Conservation (phyloP, 2,329 filamentous ascomycete species). For the Venturia effusa region DNA sequence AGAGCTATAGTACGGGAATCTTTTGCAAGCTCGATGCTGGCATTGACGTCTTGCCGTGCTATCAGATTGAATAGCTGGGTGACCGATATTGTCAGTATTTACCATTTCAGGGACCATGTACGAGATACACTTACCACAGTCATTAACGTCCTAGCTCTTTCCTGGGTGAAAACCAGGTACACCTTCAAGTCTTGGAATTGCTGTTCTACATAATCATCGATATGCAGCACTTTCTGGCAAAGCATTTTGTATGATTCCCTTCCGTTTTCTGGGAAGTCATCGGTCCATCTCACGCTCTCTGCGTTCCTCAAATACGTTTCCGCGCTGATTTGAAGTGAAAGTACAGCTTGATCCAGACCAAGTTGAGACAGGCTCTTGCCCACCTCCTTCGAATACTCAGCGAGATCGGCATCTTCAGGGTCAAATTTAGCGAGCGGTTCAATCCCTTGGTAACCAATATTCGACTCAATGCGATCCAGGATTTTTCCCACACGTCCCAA, state of each 20-base stretch:
- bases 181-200: neutral
- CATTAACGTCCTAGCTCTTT: neutral
- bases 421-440: too few relatives aligned
- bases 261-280: neutral
- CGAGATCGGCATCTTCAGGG: neutral
- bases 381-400: neutral
- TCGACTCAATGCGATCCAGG: too few relatives aligned
- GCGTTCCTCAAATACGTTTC: neutral
- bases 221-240: too few relatives aligned
- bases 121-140: neutral
- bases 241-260: neutral
- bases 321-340: neutral
- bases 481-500: too few relatives aligned
- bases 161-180: neutral
- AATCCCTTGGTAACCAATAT: too few relatives aligned
- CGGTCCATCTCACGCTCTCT: neutral
- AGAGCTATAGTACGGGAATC: neutral
- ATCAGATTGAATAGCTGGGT: constrained; percentile 6
- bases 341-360: neutral
- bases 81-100: neutral
- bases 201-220: neutral
- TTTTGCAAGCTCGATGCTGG: constrained; percentile 1
- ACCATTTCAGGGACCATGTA: neutral
- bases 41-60: neutral
- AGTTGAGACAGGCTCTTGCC: neutral